phyloP scores from a whole-genome alignment of 2,329 filamentous ascomycete genomes.

The Paecilomyces variotii region DNA sequence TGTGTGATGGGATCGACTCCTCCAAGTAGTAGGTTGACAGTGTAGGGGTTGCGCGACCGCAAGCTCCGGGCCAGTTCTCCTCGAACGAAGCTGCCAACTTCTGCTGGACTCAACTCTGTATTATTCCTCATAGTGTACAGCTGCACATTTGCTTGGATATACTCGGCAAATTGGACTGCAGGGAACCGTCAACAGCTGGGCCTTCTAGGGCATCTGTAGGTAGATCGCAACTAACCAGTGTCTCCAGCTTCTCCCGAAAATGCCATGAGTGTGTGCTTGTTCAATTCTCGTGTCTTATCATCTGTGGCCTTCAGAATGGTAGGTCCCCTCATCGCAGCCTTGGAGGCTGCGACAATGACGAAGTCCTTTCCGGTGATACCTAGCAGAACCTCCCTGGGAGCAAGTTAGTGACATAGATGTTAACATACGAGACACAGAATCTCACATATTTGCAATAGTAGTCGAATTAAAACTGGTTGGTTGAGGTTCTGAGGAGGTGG shows the following conservation, averaged over 20 bases:
- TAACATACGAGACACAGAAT: background rate
- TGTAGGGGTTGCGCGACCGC: constrained; percentile 88
- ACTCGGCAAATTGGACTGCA: constrained; percentile 95
- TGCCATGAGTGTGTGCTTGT: constrained; percentile 90
- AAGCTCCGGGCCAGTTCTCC: constrained; percentile 86
- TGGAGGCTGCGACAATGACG: constrained; percentile 92
- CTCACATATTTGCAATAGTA: constrained; percentile 21
- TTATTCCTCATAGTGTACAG: constrained; percentile 98
- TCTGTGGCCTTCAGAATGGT: constrained; percentile 92
- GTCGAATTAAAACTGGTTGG: constrained; percentile 7
- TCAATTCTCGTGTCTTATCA: constrained; percentile 90
- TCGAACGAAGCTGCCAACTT: constrained; percentile 86
- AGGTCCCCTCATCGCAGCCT: constrained; percentile 95
- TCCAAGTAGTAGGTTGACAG: constrained; percentile 89
- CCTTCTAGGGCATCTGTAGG: constrained; percentile 12
- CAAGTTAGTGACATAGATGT: background rate
- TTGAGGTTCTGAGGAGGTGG: constrained; percentile 6
- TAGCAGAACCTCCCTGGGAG: constrained; percentile 85
- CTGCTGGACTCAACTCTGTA: constrained; percentile 80
- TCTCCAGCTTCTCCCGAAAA: constrained; percentile 95
- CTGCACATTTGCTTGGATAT: constrained; percentile 96
- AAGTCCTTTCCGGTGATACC: constrained; percentile 99
- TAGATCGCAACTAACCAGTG: constrained; percentile 53
- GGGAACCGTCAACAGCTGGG: constrained; percentile 8
- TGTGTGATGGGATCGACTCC: constrained; percentile 87